Evolutionary conservation across 257 asterid species (phyloP), one percentile per base, ranked within the genome.

Genomic region (Solanum infundibuliforme): DNA sequence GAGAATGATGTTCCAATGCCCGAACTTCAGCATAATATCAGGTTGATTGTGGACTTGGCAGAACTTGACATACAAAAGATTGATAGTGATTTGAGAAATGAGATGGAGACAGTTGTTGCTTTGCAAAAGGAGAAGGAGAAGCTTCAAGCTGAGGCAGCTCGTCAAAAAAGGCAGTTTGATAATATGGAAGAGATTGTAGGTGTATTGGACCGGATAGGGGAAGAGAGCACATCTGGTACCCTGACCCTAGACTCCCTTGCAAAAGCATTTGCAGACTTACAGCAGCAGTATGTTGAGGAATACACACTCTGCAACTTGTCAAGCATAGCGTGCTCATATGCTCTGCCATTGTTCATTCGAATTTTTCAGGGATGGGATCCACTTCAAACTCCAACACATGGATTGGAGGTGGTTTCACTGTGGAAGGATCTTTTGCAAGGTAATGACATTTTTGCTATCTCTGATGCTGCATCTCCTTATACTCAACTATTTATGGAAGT

Each of bases 321-420:
- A 7, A 91, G 94, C 94, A 93, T 97, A 55, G 99, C 99, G 1
- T 94, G 98, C 89, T 93, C 95, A n/a, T 92, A 92, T 46, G 98
- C 98, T 83, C 90, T 94, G 32, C 99, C 99, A 3, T 86, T 97
- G 85, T 94, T 95, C 74, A 93, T 95, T 86, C 91, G 97, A 89
- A 91, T 92, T 84, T 97, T 97, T 91, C 98, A 95, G 92, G 98
- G 98, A 3, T 96, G 98, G 99, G 93, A 95, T 85, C 98, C 98
- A 62, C 98, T 96, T 89, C 98, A 95, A 91, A 94, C 94, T 90
- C 98, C 99, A 27, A 93, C 91, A 18, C 98, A 97, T 90, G 97
- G 98, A 32, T 87, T 89, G 7, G 98, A 94, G 89, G 87, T 93
- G 86, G 92, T 95, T 25, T 92, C 94, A 23, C 77, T 62, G 86